phyloP scores from a whole-genome alignment of 805 yeast species.

The Tetrapisispora namnaoensis region DNA sequence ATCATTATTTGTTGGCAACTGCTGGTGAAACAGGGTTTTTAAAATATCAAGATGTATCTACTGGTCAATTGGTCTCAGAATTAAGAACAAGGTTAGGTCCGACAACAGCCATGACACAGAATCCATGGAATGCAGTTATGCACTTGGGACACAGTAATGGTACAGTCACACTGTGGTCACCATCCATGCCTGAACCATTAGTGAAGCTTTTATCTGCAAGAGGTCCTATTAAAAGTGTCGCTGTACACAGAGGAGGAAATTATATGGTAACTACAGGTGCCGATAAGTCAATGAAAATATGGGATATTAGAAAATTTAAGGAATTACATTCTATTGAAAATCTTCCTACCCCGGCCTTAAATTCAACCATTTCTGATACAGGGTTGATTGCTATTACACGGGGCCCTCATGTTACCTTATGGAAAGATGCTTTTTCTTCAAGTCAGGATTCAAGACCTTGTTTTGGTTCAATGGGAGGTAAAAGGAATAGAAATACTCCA shows the following conservation, averaged over 20 bases:
- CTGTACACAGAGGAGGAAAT: slow-evolving; percentile 83
- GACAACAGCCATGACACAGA: slow-evolving; percentile 76
- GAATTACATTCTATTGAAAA: slow-evolving; percentile 53
- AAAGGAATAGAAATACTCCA: slow-evolving; percentile 44
- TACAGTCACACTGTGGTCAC: slow-evolving; percentile 88
- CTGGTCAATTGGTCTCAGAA: slow-evolving; percentile 80
- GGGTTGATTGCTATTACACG: slow-evolving; percentile 85
- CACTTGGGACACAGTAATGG: slow-evolving; percentile 93
- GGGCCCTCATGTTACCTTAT: slow-evolving; percentile 90
- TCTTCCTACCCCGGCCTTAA: slow-evolving; percentile 75
- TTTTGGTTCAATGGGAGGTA: slow-evolving; percentile 30
- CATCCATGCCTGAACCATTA: slow-evolving; percentile 74
- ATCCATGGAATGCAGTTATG: slow-evolving; percentile 92
- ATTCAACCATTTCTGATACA: slow-evolving; percentile 73
- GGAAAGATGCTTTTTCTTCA: slow-evolving; percentile 72
- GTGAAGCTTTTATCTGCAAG: slow-evolving; percentile 71
- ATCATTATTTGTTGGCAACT: slow-evolving; percentile 77
- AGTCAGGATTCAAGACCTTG: slow-evolving; percentile 40
- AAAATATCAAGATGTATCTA: slow-evolving; percentile 90
- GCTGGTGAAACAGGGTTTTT: slow-evolving; percentile 85
- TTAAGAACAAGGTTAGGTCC: slow-evolving; percentile 84
- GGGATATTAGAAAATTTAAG: slow-evolving; percentile 85
- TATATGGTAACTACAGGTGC: slow-evolving; percentile 92
- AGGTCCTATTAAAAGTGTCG: slow-evolving; percentile 81
- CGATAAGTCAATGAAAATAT: slow-evolving; percentile 73